Percentiles rank a stretch among this genome's conserved stretches.
Conservation (phyloP, 371 early-diverging fungal genomes). For the Mucor irregularis region DNA sequence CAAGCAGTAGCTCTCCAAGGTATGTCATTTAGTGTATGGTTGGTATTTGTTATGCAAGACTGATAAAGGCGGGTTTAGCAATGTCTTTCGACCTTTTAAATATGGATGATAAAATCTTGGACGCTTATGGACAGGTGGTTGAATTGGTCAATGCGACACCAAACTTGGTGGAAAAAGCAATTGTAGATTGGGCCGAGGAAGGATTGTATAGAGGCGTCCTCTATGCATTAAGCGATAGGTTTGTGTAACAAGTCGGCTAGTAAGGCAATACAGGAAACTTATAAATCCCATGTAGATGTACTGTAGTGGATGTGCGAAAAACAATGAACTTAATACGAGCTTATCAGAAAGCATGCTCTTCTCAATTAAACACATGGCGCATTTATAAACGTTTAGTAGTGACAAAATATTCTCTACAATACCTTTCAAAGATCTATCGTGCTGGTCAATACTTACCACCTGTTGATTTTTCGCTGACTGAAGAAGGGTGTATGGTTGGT, state of each 20-base stretch:
- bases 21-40: not conserved
- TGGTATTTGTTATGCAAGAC: not conserved
- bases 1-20: slow-evolving; percentile 56
- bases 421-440: slow-evolving; percentile 24
- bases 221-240: slow-evolving; percentile 55
- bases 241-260: slow-evolving; percentile 12
- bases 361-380: slow-evolving; percentile 46
- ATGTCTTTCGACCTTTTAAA: slow-evolving; percentile 53
- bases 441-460: slow-evolving; percentile 29
- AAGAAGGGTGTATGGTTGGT: not conserved
- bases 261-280: no score
- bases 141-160: slow-evolving; percentile 31
- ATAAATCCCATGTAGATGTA: no score
- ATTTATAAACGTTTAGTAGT: slow-evolving; percentile 45
- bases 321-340: slow-evolving; percentile 48
- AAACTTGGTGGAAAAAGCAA: slow-evolving; percentile 41
- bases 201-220: slow-evolving; percentile 67
- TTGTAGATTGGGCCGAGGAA: slow-evolving; percentile 68
- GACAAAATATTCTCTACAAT: slow-evolving; percentile 33
- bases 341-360: slow-evolving; percentile 46
- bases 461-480: slow-evolving; percentile 7
- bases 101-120: slow-evolving; percentile 42
- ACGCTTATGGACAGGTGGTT: slow-evolving; percentile 45
- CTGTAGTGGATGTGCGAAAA: not conserved
- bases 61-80: slow-evolving; percentile 17